Conservation (phyloP, 164 flowering plant genomes). For the Warburgia ugandensis region DNA sequence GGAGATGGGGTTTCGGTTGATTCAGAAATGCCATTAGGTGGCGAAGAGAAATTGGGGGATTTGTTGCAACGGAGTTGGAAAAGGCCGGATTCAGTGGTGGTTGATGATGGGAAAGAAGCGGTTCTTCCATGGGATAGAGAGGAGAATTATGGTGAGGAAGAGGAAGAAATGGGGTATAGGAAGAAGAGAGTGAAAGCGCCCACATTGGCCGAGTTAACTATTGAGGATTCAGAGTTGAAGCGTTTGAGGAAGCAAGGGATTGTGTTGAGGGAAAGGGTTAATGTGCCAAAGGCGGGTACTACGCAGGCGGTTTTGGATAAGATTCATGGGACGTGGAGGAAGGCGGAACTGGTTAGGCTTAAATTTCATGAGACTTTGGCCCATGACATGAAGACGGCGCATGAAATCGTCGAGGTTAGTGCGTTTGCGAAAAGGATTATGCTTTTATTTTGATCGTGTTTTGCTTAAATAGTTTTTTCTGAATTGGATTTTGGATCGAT, state of each 20-base stretch:
- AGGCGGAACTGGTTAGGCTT: conserved; percentile 78
- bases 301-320: conserved; percentile 72
- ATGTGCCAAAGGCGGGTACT: conserved; percentile 81
- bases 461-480: background rate
- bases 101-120: conserved; percentile 25
- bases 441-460: background rate
- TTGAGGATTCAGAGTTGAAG: conserved; percentile 76
- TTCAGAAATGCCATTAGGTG: conserved; percentile 19
- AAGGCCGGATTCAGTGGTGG: conserved; percentile 52
- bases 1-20: conserved; percentile 25
- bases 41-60: conserved; percentile 74
- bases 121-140: conserved; percentile 72
- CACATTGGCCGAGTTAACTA: conserved; percentile 77
- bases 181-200: conserved; percentile 54
- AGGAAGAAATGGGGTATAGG: conserved; percentile 26
- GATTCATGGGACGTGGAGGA: conserved; percentile 86
- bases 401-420: conserved; percentile 88
- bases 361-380: conserved; percentile 91
- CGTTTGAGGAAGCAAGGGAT: conserved; percentile 78
- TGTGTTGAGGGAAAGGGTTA: conserved; percentile 69
- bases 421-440: background rate
- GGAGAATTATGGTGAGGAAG: conserved; percentile 26
- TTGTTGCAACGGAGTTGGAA: conserved; percentile 80
- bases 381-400: conserved; percentile 81
- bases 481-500: background rate